Conservation (phyloP, 257 asterid species). For the Vinca minor region DNA sequence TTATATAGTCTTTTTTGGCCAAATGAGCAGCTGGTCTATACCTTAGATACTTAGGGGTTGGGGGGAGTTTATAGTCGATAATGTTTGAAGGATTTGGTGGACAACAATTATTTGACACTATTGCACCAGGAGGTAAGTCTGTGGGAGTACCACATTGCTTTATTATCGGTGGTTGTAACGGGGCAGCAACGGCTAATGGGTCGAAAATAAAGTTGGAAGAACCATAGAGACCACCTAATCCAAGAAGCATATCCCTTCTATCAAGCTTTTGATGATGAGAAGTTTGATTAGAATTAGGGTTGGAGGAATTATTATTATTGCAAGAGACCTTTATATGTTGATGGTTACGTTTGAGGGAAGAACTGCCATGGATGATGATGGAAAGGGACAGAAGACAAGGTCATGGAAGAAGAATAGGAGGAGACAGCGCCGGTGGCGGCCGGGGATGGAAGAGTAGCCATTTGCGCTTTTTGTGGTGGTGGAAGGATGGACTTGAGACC, state of each 20-base stretch:
- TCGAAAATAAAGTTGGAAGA: conserved; percentile 1
- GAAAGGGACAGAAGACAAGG: not conserved
- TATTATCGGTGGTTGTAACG: conserved; percentile 11
- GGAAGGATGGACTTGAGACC: not conserved
- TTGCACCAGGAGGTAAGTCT: not conserved
- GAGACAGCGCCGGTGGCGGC: not conserved
- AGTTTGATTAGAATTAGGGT: no score
- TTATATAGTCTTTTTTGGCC: conserved; percentile 7
- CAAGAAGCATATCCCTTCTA: conserved; percentile 17
- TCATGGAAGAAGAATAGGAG: not conserved
- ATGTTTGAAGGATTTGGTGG: conserved; percentile 15
- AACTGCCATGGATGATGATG: conserved; percentile 1
- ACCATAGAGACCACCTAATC: conserved; percentile 22
- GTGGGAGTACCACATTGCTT: conserved; percentile 12
- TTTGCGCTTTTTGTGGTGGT: not conserved
- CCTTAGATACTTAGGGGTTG: not conserved
- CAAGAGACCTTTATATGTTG: not conserved
- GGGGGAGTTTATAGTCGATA: conserved; percentile 9
- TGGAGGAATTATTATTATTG: not conserved
- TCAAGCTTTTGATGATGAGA: conserved; percentile 1
- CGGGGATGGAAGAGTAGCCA: conserved; percentile 7
- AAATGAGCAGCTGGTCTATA: conserved; percentile 26
- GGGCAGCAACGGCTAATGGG: conserved; percentile 12
- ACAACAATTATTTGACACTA: conserved; percentile 9
- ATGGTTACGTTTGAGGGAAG: not conserved